phyloP scores from a whole-genome alignment of 2,329 filamentous ascomycete species.

The Cadophora sp. region DNA sequence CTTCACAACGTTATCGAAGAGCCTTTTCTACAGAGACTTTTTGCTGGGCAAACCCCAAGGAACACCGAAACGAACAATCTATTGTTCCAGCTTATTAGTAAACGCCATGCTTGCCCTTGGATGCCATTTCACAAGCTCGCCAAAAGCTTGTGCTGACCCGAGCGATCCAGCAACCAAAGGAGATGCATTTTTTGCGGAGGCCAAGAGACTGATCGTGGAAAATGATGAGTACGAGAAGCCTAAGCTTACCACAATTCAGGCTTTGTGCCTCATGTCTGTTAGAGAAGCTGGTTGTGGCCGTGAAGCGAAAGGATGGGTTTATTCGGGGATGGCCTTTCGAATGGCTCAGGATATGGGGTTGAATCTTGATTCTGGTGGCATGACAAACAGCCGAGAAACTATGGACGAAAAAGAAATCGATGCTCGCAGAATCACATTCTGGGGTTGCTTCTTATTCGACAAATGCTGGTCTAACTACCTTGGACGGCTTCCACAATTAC shows the following conservation, averaged over 20 bases:
- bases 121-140: conserved; percentile 86
- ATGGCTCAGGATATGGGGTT: conserved; percentile 96
- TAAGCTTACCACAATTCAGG: conserved; percentile 88
- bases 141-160: conserved; percentile 72
- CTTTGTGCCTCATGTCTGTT: conserved; percentile 93
- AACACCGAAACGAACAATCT: conserved; percentile 63
- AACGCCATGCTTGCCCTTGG: conserved; percentile 94
- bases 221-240: conserved; percentile 94
- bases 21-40: conserved; percentile 87
- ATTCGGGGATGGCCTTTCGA: conserved; percentile 96
- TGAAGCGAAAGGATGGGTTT: conserved; percentile 97
- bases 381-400: conserved; percentile 62
- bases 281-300: conserved; percentile 92
- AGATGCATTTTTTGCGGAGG: conserved; percentile 95
- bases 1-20: conserved; percentile 89
- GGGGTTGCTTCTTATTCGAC: conserved; percentile 98
- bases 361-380: conserved; percentile 78
- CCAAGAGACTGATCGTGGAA: conserved; percentile 86
- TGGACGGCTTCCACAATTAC: conserved; percentile 86
- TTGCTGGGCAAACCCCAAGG: conserved; percentile 68
- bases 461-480: conserved; percentile 99
- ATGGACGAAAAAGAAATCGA: conserved; percentile 86
- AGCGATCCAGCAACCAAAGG: conserved; percentile 86
- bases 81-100: conserved; percentile 89
- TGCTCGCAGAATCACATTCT: conserved; percentile 89